Conservation (phyloP, 208 protist species). For the Kentomonas sorsogonicus region DNA sequence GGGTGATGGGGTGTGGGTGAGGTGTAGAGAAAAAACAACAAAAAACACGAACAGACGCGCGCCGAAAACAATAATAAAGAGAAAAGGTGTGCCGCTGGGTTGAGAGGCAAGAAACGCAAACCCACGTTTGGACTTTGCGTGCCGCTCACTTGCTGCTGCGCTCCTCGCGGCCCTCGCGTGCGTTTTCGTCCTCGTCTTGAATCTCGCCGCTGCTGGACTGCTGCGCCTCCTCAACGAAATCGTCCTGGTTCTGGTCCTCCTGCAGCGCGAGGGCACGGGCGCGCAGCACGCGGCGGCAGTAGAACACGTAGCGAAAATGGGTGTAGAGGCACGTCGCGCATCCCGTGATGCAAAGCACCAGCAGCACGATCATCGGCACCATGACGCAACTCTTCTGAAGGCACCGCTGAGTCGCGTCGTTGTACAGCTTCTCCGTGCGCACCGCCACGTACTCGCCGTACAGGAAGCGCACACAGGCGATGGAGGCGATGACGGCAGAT, state of each 20-base stretch:
- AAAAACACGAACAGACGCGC: too few relatives aligned
- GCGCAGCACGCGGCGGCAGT: background rate
- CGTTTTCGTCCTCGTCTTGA: too few relatives aligned
- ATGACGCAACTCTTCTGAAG: background rate
- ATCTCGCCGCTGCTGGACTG: too few relatives aligned
- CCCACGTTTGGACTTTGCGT: background rate
- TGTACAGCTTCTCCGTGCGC: background rate
- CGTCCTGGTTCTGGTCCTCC: too few relatives aligned
- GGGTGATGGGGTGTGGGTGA: too few relatives aligned
- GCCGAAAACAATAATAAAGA: constrained; percentile 9
- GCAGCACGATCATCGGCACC: background rate
- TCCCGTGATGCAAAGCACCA: background rate
- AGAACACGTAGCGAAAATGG: background rate
- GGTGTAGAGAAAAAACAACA: constrained; percentile 7
- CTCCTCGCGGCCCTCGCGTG: too few relatives aligned
- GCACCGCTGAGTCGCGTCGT: background rate
- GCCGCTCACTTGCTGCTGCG: background rate
- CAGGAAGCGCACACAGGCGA: constrained; percentile 53
- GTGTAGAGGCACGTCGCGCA: background rate
- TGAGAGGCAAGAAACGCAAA: background rate
- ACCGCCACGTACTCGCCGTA: constrained; percentile 20
- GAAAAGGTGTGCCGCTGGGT: background rate
- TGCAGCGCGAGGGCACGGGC: too few relatives aligned
- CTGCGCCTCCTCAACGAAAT: too few relatives aligned
- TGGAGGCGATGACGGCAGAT: constrained; percentile 20